phyloP scores from a whole-genome alignment of 352 stramenopile genomes.

The Phytophthora litchii region DNA sequence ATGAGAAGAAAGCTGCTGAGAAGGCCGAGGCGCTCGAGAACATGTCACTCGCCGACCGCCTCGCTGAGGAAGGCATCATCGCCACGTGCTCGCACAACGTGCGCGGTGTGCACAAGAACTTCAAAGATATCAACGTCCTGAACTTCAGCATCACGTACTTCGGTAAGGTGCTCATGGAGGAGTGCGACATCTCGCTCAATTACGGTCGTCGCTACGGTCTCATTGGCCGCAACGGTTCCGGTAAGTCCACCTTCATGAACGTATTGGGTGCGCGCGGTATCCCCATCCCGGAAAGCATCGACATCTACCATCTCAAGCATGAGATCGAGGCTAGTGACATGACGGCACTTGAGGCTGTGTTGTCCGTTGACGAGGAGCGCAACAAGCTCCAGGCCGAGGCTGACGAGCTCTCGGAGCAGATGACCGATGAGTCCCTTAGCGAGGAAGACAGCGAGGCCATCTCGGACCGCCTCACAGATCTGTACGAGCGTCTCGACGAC shows the following conservation, averaged over 20 bases:
- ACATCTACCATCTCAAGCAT: slow-evolving; percentile 97
- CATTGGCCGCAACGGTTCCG: slow-evolving; percentile 96
- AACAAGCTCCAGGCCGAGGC: slow-evolving; percentile 92
- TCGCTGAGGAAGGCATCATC: slow-evolving; percentile 95
- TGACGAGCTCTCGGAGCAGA: slow-evolving; percentile 92
- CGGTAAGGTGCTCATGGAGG: slow-evolving; percentile 96
- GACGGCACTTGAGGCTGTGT: slow-evolving; percentile 95
- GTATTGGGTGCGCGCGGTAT: slow-evolving; percentile 94
- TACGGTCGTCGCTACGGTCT: slow-evolving; percentile 97
- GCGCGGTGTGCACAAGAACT: slow-evolving; percentile 93
- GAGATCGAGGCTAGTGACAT: slow-evolving; percentile 95
- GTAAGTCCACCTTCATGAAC: slow-evolving; percentile 98
- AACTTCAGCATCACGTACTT: slow-evolving; percentile 98
- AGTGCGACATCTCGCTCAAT: slow-evolving; percentile 97
- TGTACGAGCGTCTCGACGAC: slow-evolving; percentile 96
- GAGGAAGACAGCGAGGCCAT: slow-evolving; percentile 87
- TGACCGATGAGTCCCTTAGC: slow-evolving; percentile 87
- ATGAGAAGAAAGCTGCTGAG: slow-evolving; percentile 81
- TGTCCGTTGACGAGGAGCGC: slow-evolving; percentile 95
- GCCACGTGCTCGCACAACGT: slow-evolving; percentile 95
- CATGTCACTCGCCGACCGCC: slow-evolving; percentile 88
- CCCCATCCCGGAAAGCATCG: slow-evolving; percentile 95
- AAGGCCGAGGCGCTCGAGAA: slow-evolving; percentile 61
- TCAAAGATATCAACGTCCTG: slow-evolving; percentile 98
- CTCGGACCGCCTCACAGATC: slow-evolving; percentile 92